These are phyloP conservation scores for Calocybe gangraenosa DNA, from an alignment of 768 basidiomycete species.

Conservation along the genomic window DNA sequence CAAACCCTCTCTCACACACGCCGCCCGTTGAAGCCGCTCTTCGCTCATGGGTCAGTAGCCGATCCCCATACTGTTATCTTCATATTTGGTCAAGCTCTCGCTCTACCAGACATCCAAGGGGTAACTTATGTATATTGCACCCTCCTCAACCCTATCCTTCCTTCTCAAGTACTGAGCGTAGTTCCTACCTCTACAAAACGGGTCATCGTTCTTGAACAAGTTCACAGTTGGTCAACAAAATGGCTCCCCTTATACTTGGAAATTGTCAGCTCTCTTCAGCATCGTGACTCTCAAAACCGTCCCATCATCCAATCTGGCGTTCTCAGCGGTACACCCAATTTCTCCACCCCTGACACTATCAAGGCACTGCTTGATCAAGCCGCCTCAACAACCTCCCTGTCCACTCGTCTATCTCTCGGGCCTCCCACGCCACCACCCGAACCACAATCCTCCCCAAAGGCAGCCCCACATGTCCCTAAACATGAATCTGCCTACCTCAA, in stretches of 20 bases:
- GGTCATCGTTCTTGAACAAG: slow-evolving; percentile 81
- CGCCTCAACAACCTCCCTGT: slow-evolving; percentile 25
- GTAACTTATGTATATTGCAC: slow-evolving; percentile 62
- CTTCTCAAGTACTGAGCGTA: slow-evolving; percentile 47
- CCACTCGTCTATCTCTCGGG: slow-evolving; percentile 49
- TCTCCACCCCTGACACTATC: slow-evolving; percentile 38
- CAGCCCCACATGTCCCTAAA: slow-evolving; percentile 68
- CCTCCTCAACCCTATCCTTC: slow-evolving; percentile 69
- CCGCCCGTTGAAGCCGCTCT: slow-evolving; percentile 56
- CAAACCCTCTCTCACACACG: slow-evolving; percentile 61
- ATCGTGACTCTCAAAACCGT: slow-evolving; percentile 41
- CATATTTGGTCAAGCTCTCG: slow-evolving; percentile 52
- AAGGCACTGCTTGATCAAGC: slow-evolving; percentile 46
- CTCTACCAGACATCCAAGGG: slow-evolving; percentile 45
- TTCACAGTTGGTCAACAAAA: slow-evolving; percentile 70
- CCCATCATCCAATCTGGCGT: slow-evolving; percentile 59
- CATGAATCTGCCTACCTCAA: slow-evolving; percentile 92
- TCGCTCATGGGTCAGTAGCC: slow-evolving; percentile 39
- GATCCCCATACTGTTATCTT: slow-evolving; percentile 68
- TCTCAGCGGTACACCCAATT: slow-evolving; percentile 45
- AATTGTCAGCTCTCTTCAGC: slow-evolving; percentile 67
- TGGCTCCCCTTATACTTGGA: slow-evolving; percentile 90
- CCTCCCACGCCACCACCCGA: slow-evolving; percentile 18
- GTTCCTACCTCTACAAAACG: slow-evolving; percentile 62
- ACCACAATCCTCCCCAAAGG: slow-evolving; percentile 21